phyloP scores from a whole-genome alignment of 805 yeast genomes.

The Saccharomyces paradoxus region DNA sequence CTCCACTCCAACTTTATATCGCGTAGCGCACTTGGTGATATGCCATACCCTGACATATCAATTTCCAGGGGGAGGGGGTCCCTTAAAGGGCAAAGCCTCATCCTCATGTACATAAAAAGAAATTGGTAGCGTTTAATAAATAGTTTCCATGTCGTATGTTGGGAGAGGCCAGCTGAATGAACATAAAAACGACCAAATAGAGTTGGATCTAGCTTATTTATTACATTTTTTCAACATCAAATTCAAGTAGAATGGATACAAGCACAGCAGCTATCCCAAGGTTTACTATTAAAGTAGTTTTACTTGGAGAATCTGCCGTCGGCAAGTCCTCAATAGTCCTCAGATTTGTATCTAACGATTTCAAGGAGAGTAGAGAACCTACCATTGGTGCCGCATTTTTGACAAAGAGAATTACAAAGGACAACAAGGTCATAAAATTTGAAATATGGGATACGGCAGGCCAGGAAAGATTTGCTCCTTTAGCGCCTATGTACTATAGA shows the following conservation, averaged over 20 bases:
- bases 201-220: not conserved
- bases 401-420: constrained; percentile 85
- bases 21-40: not conserved
- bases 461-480: constrained; percentile 90
- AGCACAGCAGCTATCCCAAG: not conserved
- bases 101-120: not conserved
- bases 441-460: constrained; percentile 98
- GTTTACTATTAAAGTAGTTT: constrained; percentile 64
- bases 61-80: not conserved
- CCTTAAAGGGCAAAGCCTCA: not conserved
- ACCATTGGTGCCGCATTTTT: constrained; percentile 97
- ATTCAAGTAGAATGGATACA: not conserved
- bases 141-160: not conserved
- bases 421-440: constrained; percentile 79
- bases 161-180: not conserved
- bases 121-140: not conserved
- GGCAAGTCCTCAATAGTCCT: constrained; percentile 91
- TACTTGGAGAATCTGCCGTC: constrained; percentile 97
- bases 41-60: not conserved
- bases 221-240: not conserved
- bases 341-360: constrained; percentile 88
- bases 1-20: not conserved
- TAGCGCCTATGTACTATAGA: constrained; percentile 96
- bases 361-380: constrained; percentile 94
- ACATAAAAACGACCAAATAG: not conserved